Conservation (phyloP, 2,329 filamentous ascomycete genomes). For the Trichoderma oligosporum region DNA sequence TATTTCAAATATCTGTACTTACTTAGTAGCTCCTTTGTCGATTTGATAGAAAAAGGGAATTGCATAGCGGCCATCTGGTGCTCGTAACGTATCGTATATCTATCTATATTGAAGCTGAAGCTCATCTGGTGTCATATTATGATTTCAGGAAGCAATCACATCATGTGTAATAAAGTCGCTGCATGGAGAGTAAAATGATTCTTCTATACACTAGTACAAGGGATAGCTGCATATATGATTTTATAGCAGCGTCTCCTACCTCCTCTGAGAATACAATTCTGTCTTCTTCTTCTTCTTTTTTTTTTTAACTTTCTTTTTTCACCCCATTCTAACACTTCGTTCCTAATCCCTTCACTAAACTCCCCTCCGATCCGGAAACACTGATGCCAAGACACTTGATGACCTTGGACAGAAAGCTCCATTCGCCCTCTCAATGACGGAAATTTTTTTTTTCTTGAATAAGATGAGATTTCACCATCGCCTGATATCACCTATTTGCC, state of each 20-base stretch:
- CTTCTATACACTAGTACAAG: slow-evolving; percentile 41
- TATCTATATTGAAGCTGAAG: too few relatives aligned
- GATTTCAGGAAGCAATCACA: neutral
- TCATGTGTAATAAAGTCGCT: neutral
- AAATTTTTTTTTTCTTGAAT: too few relatives aligned
- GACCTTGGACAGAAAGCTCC: neutral
- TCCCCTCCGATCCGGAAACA: slow-evolving; percentile 3
- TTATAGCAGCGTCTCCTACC: slow-evolving; percentile 14
- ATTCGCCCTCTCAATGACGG: neutral
- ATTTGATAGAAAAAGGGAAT: neutral
- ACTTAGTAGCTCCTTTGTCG: too few relatives aligned
- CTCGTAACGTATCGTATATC: too few relatives aligned
- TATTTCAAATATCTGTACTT: too few relatives aligned
- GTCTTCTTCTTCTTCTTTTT: neutral
- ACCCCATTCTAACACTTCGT: neutral
- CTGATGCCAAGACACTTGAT: neutral
- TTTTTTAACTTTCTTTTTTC: neutral
- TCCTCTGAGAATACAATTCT: slow-evolving; percentile 14
- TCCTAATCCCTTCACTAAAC: neutral
- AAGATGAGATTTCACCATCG: neutral
- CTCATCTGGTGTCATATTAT: neutral
- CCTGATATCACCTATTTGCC: neutral
- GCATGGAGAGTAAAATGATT: slow-evolving; percentile 25
- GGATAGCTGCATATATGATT: slow-evolving; percentile 15
- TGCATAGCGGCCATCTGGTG: neutral